A percentile compares a stretch with the other conserved stretches of the same genome.
These are phyloP conservation scores for Gentiana macrophylla DNA, from an alignment of 257 asterid species.

Conservation along the genomic window DNA sequence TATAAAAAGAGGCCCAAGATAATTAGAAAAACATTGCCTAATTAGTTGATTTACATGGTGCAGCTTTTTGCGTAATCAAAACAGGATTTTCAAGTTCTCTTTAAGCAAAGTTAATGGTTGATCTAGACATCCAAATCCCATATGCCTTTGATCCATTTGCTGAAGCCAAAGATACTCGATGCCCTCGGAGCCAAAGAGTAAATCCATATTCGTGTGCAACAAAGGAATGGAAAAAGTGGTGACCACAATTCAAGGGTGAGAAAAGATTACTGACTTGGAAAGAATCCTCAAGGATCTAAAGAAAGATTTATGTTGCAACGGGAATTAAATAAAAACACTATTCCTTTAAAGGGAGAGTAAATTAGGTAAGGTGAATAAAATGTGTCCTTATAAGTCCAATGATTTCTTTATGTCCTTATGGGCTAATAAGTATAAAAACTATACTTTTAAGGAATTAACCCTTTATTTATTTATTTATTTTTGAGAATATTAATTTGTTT, in stretches of 20 bases:
- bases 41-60: no score
- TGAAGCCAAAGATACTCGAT: constrained; percentile 51
- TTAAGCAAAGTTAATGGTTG: constrained; percentile 53
- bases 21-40: no score
- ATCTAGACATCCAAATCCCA: constrained; percentile 48
- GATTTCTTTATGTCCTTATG: no score
- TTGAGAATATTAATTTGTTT: no score
- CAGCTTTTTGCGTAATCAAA: no score
- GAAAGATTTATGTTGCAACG: constrained; percentile 83
- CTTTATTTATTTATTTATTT: no score
- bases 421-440: no score
- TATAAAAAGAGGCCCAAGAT: no score
- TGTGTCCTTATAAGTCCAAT: no score
- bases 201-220: constrained; percentile 83
- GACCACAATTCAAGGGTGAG: constrained; percentile 72
- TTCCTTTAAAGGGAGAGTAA: no score
- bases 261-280: constrained; percentile 62
- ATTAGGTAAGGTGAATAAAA: no score
- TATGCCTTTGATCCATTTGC: constrained; percentile 72
- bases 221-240: constrained; percentile 81
- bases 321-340: constrained; percentile 14
- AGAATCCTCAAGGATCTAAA: constrained; percentile 67
- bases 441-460: no score
- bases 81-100: constrained; percentile 1
- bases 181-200: constrained; percentile 60